Evolutionary conservation across 148 eudicot genomes (phyloP), one percentile per base, ranked within the genome.

Genomic region (Silene uniflora): DNA sequence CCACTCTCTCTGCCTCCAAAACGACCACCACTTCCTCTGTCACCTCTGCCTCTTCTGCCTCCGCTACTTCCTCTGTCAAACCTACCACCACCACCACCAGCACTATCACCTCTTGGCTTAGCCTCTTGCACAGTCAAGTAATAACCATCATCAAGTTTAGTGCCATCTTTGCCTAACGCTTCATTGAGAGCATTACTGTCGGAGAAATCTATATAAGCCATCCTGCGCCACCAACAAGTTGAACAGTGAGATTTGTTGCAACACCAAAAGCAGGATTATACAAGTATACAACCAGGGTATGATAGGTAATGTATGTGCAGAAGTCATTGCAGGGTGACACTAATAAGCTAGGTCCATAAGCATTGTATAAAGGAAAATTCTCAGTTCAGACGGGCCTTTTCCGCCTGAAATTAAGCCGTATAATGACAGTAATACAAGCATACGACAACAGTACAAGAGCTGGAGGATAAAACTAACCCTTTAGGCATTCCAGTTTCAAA

Each of bases 151-250:
- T 79, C 87, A 9, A 91, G 25, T 0, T 91, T 86, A 67, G 92
- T 78, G 18, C 87, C 86, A 24, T 81, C 44, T 6, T 86, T 79
- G 59, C 86, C 90, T 56, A 90, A 73, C 16, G 97, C 97, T 69
- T 83, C 82, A 80, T 81, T 89, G 5, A 89, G 69, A 4, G 78
- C 74, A 25, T 71, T 79, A 18, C 32, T 72, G 67, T 87, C 89
- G 4, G 72, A 18, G 44, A 92, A 92, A 46, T 90, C 92, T 0
- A 92, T 68, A 64, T 83, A 90, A 3, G 97, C 93, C 42, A 85
- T 56, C 82, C 97, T 91, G 92, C 71, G 79, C 24, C 19, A 19
- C 73, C 62, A 24, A 61, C 3, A 12, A 17, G 12, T 23, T 2
- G 13, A 67, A 49, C 55, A 49, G 55, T 2, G 14, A 10, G 5